A percentile compares a stretch with the other conserved stretches of the same genome.
Evolutionary conservation across 2,329 filamentous ascomycete species (phyloP).

Genomic region (Fusarium chuoi): DNA sequence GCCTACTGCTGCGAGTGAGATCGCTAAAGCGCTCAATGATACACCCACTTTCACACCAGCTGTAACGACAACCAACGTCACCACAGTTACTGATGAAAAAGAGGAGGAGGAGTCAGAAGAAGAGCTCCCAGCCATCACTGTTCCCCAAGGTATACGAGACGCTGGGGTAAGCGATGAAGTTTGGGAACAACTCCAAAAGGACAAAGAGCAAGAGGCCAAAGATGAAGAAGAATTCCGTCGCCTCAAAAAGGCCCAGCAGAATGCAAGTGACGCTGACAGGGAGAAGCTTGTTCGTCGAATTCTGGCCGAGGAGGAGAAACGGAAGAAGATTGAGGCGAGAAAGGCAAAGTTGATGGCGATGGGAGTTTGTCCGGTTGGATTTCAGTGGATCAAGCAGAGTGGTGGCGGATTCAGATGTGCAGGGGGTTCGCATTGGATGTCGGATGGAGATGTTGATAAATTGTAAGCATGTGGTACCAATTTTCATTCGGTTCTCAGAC

Average conservation of each 20-base stretch:
- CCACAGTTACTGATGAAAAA: neutral
- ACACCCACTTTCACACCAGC: neutral
- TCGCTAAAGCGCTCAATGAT: rapidly evolving
- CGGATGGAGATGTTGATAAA: conserved; percentile 21
- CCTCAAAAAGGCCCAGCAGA: conserved; percentile 46
- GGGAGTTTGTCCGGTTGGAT: conserved; percentile 69
- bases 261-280: conserved; percentile 45
- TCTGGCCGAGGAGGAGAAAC: conserved; percentile 49
- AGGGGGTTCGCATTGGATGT: conserved; percentile 65
- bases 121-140: neutral
- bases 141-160: conserved; percentile 56
- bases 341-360: conserved; percentile 61
- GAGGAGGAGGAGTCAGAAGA: neutral
- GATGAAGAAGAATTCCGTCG: conserved; percentile 51
- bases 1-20: neutral
- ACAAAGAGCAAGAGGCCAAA: conserved; percentile 54
- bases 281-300: conserved; percentile 50
- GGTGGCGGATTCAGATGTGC: conserved; percentile 71
- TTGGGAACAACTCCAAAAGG: conserved; percentile 69
- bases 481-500: no score
- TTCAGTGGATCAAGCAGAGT: conserved; percentile 67
- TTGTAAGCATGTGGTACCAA: neutral
- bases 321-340: conserved; percentile 51
- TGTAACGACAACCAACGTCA: neutral
- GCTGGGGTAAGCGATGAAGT: conserved; percentile 66